These are phyloP conservation scores for Letharia lupina DNA, from an alignment of 495 filamentous ascomycete genomes.

Conservation along the genomic window DNA sequence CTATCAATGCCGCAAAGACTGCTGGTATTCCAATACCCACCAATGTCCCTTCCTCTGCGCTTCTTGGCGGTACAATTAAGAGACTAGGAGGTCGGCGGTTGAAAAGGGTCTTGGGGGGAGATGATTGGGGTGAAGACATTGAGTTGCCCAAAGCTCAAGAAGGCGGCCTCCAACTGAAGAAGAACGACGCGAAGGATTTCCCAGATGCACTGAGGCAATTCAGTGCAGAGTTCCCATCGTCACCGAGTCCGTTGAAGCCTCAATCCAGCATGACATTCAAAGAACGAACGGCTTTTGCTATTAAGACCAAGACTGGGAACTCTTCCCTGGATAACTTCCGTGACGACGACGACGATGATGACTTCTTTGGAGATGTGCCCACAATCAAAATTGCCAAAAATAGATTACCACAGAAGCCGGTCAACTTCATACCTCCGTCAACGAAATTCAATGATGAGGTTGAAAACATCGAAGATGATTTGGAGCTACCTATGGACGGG, in stretches of 20 bases:
- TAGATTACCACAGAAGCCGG: slow-evolving; percentile 43
- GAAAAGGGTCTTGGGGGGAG: slow-evolving; percentile 63
- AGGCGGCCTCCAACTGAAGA: slow-evolving; percentile 54
- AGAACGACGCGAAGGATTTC: slow-evolving; percentile 49
- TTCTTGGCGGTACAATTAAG: slow-evolving; percentile 92
- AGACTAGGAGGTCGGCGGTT: slow-evolving; percentile 73
- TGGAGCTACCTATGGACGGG: slow-evolving; percentile 60
- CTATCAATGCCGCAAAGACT: slow-evolving; percentile 74
- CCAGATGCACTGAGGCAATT: slow-evolving; percentile 62
- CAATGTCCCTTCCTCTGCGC: slow-evolving; percentile 86
- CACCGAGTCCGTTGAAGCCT: slow-evolving; percentile 21
- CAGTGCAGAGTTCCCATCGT: slow-evolving; percentile 36
- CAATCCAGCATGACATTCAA: slow-evolving; percentile 24
- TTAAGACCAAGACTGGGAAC: slow-evolving; percentile 19
- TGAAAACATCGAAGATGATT: slow-evolving; percentile 69
- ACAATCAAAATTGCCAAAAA: slow-evolving; percentile 63
- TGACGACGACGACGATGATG: slow-evolving; percentile 49
- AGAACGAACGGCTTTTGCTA: slow-evolving; percentile 23
- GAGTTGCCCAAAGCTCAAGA: slow-evolving; percentile 60
- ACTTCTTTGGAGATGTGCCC: slow-evolving; percentile 54
- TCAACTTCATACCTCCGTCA: slow-evolving; percentile 43
- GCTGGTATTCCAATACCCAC: slow-evolving; percentile 87
- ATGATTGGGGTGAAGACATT: slow-evolving; percentile 90
- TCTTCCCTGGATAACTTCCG: slow-evolving; percentile 49
- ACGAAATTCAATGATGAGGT: slow-evolving; percentile 35